Evolutionary conservation across 2,329 filamentous ascomycete species (phyloP).

Genomic region (Blumeria graminis): DNA sequence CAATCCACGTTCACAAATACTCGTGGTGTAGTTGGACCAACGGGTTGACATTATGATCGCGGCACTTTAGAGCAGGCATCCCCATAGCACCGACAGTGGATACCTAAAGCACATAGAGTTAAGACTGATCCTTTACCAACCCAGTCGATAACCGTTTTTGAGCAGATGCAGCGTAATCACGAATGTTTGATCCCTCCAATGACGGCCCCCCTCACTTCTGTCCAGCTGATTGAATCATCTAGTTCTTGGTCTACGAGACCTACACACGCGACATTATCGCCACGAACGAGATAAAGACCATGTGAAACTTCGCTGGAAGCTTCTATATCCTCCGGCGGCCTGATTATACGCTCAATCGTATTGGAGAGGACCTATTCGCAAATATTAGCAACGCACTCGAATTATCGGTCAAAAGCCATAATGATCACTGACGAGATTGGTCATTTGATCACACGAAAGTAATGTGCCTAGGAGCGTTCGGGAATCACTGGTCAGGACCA

Average conservation of each 20-base stretch:
- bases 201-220: slow-evolving; percentile 60
- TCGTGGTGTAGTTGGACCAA: no score
- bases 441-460: slow-evolving; percentile 69
- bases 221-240: slow-evolving; percentile 81
- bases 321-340: slow-evolving; percentile 60
- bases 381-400: background rate
- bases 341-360: slow-evolving; percentile 75
- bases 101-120: no score
- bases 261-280: slow-evolving; percentile 81
- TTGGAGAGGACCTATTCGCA: slow-evolving; percentile 43
- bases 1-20: no score
- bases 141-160: no score
- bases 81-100: no score
- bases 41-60: no score
- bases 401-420: background rate
- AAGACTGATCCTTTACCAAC: no score
- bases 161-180: slow-evolving; percentile 7
- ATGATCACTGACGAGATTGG: slow-evolving; percentile 42
- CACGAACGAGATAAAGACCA: slow-evolving; percentile 75
- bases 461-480: slow-evolving; percentile 66
- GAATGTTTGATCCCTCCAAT: slow-evolving; percentile 70
- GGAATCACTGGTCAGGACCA: slow-evolving; percentile 79
- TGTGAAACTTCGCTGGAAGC: slow-evolving; percentile 58
- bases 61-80: no score
- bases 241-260: slow-evolving; percentile 76